Conservation (phyloP, 805 yeast species). For the Starmerella vaccinii region DNA sequence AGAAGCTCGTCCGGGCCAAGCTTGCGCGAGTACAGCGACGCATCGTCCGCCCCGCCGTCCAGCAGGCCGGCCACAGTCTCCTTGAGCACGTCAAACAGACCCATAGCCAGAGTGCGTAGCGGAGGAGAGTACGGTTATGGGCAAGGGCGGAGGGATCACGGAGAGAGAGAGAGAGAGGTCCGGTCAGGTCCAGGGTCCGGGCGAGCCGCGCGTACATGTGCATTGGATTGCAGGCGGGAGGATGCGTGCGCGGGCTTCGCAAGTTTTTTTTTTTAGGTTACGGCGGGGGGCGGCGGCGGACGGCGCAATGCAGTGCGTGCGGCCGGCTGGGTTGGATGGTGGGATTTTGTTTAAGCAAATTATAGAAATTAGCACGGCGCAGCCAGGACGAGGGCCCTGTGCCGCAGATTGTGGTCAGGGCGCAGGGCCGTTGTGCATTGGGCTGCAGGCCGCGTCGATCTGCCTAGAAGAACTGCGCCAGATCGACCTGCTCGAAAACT, state of each 20-base stretch:
- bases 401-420: background rate
- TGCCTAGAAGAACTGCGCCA: background rate
- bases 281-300: no score
- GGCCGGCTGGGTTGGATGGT: no score
- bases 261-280: no score
- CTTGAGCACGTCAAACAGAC: conserved; percentile 22
- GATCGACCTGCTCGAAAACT: conserved; percentile 37
- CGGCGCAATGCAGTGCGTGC: no score
- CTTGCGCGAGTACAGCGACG: conserved; percentile 27
- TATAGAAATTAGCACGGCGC: no score
- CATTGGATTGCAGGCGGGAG: no score
- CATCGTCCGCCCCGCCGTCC: conserved; percentile 20
- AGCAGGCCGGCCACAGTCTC: conserved; percentile 21
- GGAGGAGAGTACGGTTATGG: background rate
- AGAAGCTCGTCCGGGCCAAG: conserved; percentile 62
- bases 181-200: no score
- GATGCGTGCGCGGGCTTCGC: no score
- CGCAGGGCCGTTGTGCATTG: background rate
- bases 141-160: conserved; percentile 7
- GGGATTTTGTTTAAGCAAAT: background rate
- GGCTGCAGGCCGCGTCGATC: background rate
- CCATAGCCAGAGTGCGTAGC: conserved; percentile 24
- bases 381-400: background rate
- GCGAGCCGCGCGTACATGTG: no score
- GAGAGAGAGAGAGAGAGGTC: background rate